phyloP scores from a whole-genome alignment of 371 early-diverging fungal species.

The Mycotypha africana region DNA sequence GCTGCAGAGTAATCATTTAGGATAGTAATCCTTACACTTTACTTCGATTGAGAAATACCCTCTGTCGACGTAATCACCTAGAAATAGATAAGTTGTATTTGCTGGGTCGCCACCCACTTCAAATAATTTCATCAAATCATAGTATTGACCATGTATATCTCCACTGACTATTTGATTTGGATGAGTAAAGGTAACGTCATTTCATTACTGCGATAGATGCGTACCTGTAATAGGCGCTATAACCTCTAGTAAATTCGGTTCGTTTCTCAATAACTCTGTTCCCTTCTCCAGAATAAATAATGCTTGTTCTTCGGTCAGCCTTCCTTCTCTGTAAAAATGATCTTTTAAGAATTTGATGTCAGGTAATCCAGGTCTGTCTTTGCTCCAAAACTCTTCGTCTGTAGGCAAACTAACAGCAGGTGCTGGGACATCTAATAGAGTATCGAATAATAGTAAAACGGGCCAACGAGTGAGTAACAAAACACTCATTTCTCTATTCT shows the following conservation, averaged over 20 bases:
- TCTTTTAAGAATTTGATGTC: conserved; percentile 80
- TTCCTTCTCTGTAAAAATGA: conserved; percentile 90
- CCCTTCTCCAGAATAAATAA: conserved; percentile 77
- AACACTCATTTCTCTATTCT: background rate
- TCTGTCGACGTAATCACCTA: conserved; percentile 99
- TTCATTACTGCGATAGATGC: too few relatives aligned
- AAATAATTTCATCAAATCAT: conserved; percentile 97
- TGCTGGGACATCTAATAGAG: conserved; percentile 34
- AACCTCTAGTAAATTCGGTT: conserved; percentile 84
- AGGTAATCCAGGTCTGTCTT: conserved; percentile 69
- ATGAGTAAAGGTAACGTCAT: too few relatives aligned
- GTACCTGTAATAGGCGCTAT: conserved; percentile 59
- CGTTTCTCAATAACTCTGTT: conserved; percentile 72
- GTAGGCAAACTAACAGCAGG: conserved; percentile 50
- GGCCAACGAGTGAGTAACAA: background rate
- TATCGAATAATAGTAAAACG: too few relatives aligned
- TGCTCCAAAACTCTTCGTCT: conserved; percentile 55
- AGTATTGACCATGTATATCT: conserved; percentile 99
- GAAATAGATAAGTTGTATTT: conserved; percentile 81
- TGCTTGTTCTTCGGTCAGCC: conserved; percentile 90
- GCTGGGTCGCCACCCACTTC: conserved; percentile 95
- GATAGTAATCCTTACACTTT: too few relatives aligned
- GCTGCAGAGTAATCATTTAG: too few relatives aligned
- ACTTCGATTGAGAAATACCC: conserved; percentile 92
- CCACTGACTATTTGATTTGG: conserved; percentile 98